Evolutionary conservation across 164 flowering plant species (phyloP), one percentile per base, ranked within the genome.

Genomic region (Platanus orientalis): DNA sequence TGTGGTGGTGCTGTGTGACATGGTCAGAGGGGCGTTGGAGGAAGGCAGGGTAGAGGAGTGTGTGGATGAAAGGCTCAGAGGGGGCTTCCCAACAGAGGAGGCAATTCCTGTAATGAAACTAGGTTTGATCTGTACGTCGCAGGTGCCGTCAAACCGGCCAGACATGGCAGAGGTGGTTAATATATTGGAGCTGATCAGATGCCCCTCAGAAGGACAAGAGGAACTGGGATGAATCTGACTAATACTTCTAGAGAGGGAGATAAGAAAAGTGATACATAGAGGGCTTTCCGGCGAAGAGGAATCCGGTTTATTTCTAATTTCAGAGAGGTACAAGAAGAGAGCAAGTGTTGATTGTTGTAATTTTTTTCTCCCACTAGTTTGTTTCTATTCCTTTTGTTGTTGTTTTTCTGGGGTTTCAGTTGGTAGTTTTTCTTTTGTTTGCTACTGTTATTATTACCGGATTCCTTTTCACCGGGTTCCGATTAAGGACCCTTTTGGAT

Each of bases 81-180:
- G 96, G 10, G 81, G 78, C 29, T 94, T 83, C 67, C 92, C 88
- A 0, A 68, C 71, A 1, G 98, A 93, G 65, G 98, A 90, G 70
- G 92, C 88, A 6, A 79, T 89, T 57, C 92, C 96, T 1, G 84
- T 89, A 29, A 80, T 90, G 69, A 90, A 93, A 69, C 60, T 93
- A 27, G 97, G 96, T 6, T 76, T 93, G 69, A 84, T 93, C 24
- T 93, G 98, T 78, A 85, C 97, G 1, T 90, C 98, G 1, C 97
- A 93, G 66, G 96, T 93, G 58, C 98, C 97, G n/a, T 93, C 98
- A 19, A 89, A 82, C 60, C 76, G 98, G 54, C 98, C 97, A 1
- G 96, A 87, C 66, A 90, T 93, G 97, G 85, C 75, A 60, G 97
- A 93, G 71, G 98, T 90, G 30, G 89, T 90, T 58, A 87, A 82